These are phyloP conservation scores for Pleodorina starrii DNA, from an alignment of 139 green algal species.

Conservation along the genomic window DNA sequence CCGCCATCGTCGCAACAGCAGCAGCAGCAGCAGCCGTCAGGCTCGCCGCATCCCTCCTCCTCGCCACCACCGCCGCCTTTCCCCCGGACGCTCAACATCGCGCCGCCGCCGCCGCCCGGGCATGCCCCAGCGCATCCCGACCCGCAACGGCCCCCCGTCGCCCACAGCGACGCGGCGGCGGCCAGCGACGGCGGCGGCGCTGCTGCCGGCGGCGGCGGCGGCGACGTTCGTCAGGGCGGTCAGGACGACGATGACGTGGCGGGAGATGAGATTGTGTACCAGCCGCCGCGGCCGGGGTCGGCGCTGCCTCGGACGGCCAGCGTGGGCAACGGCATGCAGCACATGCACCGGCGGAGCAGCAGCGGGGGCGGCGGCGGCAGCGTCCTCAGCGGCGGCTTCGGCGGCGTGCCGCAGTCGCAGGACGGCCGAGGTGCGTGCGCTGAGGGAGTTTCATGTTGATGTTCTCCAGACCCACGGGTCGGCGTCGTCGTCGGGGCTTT, in stretches of 20 bases:
- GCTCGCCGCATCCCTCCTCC: neutral
- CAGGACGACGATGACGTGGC: neutral
- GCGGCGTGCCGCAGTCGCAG: neutral
- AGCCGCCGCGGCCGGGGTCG: neutral
- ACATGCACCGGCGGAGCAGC: neutral
- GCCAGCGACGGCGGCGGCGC: no score
- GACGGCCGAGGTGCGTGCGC: neutral
- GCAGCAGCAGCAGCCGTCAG: neutral
- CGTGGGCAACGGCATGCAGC: neutral
- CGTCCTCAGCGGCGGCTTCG: no score
- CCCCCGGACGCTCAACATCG: neutral
- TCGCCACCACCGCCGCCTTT: neutral
- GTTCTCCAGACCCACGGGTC: no score
- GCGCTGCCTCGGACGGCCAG: neutral
- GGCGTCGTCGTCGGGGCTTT: no score
- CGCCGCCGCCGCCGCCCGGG: neutral
- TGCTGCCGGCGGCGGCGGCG: no score
- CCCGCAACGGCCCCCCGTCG: no score
- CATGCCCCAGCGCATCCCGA: no score
- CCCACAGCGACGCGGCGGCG: no score
- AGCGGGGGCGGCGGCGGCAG: neutral
- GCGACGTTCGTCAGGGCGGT: no score
- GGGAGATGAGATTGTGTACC: conserved; percentile 49
- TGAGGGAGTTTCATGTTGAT: no score
- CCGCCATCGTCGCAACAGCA: neutral